phyloP scores from a whole-genome alignment of 306 rosid species.

The Albizia julibrissin region DNA sequence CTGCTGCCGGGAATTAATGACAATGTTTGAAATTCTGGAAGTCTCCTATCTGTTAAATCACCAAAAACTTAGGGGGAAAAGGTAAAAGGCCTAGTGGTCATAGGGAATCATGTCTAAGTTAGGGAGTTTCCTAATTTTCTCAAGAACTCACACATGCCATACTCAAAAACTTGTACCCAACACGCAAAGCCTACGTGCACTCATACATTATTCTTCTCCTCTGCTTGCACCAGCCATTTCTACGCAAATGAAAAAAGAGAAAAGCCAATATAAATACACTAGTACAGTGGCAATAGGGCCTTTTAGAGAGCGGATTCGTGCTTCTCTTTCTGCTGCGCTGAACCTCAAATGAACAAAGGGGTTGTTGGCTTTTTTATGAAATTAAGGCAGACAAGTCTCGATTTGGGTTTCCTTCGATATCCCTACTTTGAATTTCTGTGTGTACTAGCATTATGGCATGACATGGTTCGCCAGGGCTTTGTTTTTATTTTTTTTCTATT shows the following conservation, averaged over 20 bases:
- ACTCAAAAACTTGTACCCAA: constrained; percentile 62
- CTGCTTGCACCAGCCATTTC: constrained; percentile 36
- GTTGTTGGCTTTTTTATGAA: constrained; percentile 36
- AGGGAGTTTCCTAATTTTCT: constrained; percentile 41
- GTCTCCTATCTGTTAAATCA: constrained; percentile 36
- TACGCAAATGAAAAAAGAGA: constrained; percentile 16
- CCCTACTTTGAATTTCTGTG: constrained; percentile 44
- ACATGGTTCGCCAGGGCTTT: constrained; percentile 21
- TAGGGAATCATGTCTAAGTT: constrained; percentile 67
- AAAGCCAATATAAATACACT: neutral
- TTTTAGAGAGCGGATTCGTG: constrained; percentile 31
- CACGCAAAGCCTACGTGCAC: constrained; percentile 88
- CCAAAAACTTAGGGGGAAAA: constrained; percentile 46
- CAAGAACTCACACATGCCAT: constrained; percentile 39
- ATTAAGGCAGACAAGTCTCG: constrained; percentile 46
- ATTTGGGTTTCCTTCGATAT: constrained; percentile 46
- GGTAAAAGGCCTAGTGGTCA: constrained; percentile 41
- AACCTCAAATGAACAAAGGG: constrained; percentile 40
- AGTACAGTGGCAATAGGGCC: neutral
- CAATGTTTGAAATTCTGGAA: constrained; percentile 41
- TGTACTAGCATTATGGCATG: constrained; percentile 42
- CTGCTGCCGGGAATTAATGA: constrained; percentile 23
- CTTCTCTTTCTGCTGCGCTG: constrained; percentile 39
- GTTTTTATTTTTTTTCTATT: neutral
- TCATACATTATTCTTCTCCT: constrained; percentile 57